Evolutionary conservation across 208 protist genomes (phyloP).

Genomic region (Leishmania martiniquensis): DNA sequence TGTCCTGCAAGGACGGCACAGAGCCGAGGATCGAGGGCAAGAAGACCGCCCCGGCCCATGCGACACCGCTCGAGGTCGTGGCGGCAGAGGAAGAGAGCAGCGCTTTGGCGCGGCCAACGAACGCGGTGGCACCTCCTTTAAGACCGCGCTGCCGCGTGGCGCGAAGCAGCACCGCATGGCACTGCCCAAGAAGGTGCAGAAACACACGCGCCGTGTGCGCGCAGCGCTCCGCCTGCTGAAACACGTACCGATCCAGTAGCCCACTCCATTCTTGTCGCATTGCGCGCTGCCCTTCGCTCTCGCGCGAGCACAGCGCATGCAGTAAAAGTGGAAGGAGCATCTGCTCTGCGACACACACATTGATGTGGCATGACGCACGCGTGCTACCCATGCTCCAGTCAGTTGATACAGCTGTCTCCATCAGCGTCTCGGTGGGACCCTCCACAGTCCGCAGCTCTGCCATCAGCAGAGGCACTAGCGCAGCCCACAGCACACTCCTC

Average conservation of each 20-base stretch:
- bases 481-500: conserved; percentile 19
- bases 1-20: conserved; percentile 43
- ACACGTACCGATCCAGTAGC: conserved; percentile 35
- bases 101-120: too few relatives aligned
- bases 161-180: conserved; percentile 36
- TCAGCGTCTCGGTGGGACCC: background rate
- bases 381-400: background rate
- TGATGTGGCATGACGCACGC: background rate
- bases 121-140: conserved; percentile 3
- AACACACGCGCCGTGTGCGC: conserved; percentile 40
- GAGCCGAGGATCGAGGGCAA: conserved; percentile 36
- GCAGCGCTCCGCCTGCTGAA: conserved; percentile 29
- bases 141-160: conserved; percentile 49
- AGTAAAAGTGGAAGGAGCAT: conserved; percentile 57
- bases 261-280: conserved; percentile 44
- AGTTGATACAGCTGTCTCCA: background rate
- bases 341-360: conserved; percentile 22
- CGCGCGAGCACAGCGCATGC: conserved; percentile 55
- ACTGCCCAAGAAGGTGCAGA: conserved; percentile 45
- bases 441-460: conserved; percentile 15
- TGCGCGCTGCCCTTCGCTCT: conserved; percentile 46
- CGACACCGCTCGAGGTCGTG: background rate
- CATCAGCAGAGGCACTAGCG: conserved; percentile 36
- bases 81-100: background rate
- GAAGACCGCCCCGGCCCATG: background rate